Base-by-base conservation (phyloP, 768 basidiomycete genomes). In the Podaxis rugospora region DNA sequence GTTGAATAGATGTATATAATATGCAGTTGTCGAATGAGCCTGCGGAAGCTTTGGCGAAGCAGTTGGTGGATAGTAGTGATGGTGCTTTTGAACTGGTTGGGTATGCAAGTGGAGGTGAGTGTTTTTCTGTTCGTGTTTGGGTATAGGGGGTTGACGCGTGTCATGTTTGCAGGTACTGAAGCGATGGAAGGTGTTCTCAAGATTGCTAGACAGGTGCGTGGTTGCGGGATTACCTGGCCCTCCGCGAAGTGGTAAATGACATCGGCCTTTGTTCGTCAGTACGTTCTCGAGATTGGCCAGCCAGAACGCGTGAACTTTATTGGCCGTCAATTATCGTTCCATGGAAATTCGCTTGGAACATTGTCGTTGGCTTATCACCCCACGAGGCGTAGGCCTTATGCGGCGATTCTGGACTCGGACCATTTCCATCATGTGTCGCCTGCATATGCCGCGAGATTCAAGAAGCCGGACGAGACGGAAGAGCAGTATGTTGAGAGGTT, bases 161-260 rank as follows among this genome's bases (percentile, higher is more conserved):
- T 46, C 32, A 5, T 11, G 36, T 60, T 50, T 36, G 27, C 56
- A 93, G 92, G 92, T 51, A 89, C 92, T 2, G 93, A 95, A 72
- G 92, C 93, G 0, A 90, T 93, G 89, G 93, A 95, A 64, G 82
- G 84, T 60, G 87, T 85, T n/a, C 78, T 94, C 58, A 95, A 95
- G 72, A 80, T 92, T 2, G 84, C 87, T 32, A 83, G 88, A 66
- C 92, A 93, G 77, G 88, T 89, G 68, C 13, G 74, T 65, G 21
- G 18, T 55, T 37, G 32, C 3, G 57, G 63, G 36, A 52, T 37
- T 14, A 21, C 18, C 16, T 35, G 27, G 25, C 32, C 14, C 21
- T n/a, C 46, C 28, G 55, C 57, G 18, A 54, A 4, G 50, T 32
- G 21, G 32, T 37, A 49, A 49, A 13, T 49, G 47, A 49, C 14